phyloP scores from a whole-genome alignment of 805 yeast genomes.

The Starmerella stigmatis region DNA sequence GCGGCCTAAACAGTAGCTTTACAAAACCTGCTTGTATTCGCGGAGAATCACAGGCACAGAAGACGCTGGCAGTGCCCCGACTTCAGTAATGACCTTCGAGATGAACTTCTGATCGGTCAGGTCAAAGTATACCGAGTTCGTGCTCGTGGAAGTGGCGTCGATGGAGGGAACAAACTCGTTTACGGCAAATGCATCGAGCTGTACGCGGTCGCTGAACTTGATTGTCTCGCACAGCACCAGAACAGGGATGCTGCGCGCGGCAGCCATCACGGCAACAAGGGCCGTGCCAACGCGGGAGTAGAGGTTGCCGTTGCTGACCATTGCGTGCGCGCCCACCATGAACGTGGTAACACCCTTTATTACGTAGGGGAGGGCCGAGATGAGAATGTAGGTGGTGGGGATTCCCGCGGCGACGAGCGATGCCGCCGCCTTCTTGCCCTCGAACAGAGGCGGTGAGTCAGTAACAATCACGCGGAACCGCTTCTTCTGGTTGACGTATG shows the following conservation, averaged over 20 bases:
- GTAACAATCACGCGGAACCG: conserved; percentile 71
- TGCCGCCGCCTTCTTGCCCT: conserved; percentile 71
- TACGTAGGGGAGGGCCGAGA: conserved; percentile 69
- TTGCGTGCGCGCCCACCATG: conserved; percentile 92
- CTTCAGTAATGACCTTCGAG: conserved; percentile 89
- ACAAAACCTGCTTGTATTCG: conserved; percentile 45
- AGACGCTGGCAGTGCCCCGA: conserved; percentile 95
- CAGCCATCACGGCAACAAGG: conserved; percentile 81
- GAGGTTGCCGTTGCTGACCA: conserved; percentile 86
- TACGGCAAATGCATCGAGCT: conserved; percentile 86
- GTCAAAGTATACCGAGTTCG: conserved; percentile 82
- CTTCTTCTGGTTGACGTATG: conserved; percentile 47
- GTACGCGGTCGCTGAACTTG: conserved; percentile 90
- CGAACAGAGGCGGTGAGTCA: conserved; percentile 89
- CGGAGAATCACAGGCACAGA: conserved; percentile 94
- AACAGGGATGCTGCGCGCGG: conserved; percentile 81
- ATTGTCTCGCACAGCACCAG: conserved; percentile 90
- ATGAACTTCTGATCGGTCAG: conserved; percentile 88
- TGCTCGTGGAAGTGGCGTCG: conserved; percentile 37
- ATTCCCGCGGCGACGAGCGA: conserved; percentile 54
- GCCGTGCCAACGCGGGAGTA: conserved; percentile 95
- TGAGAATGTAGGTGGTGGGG: conserved; percentile 64
- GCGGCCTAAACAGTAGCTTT: background rate
- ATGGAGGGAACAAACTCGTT: conserved; percentile 53
- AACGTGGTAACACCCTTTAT: conserved; percentile 83